Evolutionary conservation across 2,329 filamentous ascomycete species (phyloP), one percentile per base, ranked within the genome.

Genomic region (Paramyrothecium roridum): DNA sequence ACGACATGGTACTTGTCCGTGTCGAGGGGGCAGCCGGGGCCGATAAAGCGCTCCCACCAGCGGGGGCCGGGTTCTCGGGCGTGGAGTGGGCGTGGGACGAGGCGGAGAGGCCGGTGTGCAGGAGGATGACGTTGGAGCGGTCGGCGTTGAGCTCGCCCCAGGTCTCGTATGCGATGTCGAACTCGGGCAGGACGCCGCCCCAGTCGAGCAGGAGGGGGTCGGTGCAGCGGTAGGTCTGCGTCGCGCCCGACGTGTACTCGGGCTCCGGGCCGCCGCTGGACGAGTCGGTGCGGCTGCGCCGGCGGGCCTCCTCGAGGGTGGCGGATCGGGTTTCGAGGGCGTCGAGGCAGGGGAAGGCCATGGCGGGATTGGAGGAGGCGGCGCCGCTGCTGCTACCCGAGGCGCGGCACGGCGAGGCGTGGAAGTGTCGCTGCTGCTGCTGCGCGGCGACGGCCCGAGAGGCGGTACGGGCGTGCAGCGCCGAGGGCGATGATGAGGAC

Each of bases 21-120:
- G 71, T 99, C 91, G 11, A 99, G 76, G 12, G 91, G 89, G 20
- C 82, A 82, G 1, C 90, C 91, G 0, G 93, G 89, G 0, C 95
- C 95, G 66, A 99, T 98, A 70, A 99, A 99, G 72, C 89, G 93
- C 74, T 99, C 95, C 95, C 95, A 99, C 95, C 95, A 99, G 3
- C 95, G 0, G 92, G 89, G 70, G 93, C 89, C 0, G 90, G 83
- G 70, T 99, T 99, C 11, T 80, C 77, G 52, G 84, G 80, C n/a
- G 93, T 98, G 56, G 92, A 97, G 68, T 93, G 93, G 2, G 95
- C 95, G 74, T 99, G 95, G 55, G 93, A 98, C 8, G 93, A 97
- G n/a, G 95, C 95, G 1, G 93, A 97, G 6, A 99, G 81, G 10
- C 95, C 95, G 0, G 95, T 99, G 70, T 98, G 92, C 2, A 99